Conservation (phyloP, 768 basidiomycete genomes). For the Roridomyces roridus region DNA sequence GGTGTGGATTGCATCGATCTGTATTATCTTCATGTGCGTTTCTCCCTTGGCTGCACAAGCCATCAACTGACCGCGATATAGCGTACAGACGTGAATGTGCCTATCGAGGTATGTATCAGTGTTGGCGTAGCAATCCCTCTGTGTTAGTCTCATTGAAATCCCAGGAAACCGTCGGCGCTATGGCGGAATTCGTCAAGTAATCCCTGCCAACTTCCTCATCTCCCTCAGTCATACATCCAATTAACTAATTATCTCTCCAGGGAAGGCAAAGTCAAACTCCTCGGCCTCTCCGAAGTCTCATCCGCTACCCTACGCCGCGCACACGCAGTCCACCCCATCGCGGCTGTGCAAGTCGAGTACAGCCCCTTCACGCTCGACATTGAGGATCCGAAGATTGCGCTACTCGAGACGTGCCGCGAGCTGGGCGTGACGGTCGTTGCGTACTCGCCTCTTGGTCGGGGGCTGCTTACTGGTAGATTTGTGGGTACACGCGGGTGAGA, state of each 20-base stretch:
- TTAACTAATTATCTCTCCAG: conserved; percentile 15
- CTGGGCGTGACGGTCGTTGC: conserved; percentile 56
- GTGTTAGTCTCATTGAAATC: neutral
- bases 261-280: conserved; percentile 51
- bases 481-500: conserved; percentile 22
- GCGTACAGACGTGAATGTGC: conserved; percentile 47
- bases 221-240: neutral
- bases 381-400: conserved; percentile 46
- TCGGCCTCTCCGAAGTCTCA: conserved; percentile 61
- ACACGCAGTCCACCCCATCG: conserved; percentile 54
- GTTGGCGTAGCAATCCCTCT: neutral
- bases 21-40: conserved; percentile 34
- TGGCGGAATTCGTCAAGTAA: conserved; percentile 60
- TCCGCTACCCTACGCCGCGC: conserved; percentile 55
- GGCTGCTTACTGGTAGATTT: conserved; percentile 54
- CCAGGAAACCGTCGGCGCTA: conserved; percentile 50
- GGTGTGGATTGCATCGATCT: conserved; percentile 39
- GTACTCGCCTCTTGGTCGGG: conserved; percentile 60
- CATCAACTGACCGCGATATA: neutral
- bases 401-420: conserved; percentile 52
- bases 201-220: neutral
- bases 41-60: neutral
- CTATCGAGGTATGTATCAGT: conserved; percentile 50
- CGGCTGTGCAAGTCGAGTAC: conserved; percentile 58
- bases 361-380: conserved; percentile 56